Conservation (phyloP, 257 asterid genomes). For the Salvia miltiorrhiza region DNA sequence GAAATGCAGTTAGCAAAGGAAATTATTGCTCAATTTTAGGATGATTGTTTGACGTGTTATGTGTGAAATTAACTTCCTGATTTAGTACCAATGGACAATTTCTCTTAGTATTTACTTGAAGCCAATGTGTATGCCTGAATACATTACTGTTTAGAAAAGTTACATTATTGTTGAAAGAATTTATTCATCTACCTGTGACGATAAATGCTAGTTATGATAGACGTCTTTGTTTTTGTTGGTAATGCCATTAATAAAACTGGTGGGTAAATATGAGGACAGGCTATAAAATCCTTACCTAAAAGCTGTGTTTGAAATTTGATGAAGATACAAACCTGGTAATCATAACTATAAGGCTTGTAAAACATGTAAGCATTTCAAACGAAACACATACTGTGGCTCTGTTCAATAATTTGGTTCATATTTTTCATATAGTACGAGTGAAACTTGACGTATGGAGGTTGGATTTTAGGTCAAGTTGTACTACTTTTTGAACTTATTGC, state of each 20-base stretch:
- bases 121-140: not conserved
- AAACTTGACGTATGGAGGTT: not conserved
- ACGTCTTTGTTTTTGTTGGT: not conserved
- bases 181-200: slow-evolving; percentile 9
- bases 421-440: not conserved
- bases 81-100: not conserved
- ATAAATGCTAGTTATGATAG: slow-evolving; percentile 1
- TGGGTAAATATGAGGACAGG: slow-evolving; percentile 15
- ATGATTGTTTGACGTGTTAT: not conserved
- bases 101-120: not conserved
- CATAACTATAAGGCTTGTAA: not conserved
- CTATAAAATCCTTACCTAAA: slow-evolving; percentile 15
- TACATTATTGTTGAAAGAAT: not conserved
- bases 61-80: not conserved
- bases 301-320: not conserved
- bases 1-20: not conserved
- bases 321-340: not conserved
- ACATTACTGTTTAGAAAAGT: not conserved
- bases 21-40: not conserved
- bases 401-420: not conserved
- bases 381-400: not conserved
- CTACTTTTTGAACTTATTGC: not conserved
- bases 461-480: not conserved
- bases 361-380: not conserved
- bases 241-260: slow-evolving; percentile 13